A percentile compares a stretch with the other conserved stretches of the same genome.
Conservation (phyloP, 768 basidiomycete genomes). For the Tulasnella sp. region DNA sequence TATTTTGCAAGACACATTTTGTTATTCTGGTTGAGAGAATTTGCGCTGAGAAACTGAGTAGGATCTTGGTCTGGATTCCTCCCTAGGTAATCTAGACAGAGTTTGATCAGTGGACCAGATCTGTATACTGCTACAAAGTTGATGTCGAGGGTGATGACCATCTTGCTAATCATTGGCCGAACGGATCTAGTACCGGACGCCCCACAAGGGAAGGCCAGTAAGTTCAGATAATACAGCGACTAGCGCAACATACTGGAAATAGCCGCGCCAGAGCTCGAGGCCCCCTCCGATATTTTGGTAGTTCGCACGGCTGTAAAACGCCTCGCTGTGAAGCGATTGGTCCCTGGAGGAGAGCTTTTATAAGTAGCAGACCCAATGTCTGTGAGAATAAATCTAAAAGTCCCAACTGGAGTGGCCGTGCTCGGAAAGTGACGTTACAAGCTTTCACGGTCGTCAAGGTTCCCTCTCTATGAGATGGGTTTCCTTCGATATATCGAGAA, state of each 20-base stretch:
- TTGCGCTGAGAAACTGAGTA: slow-evolving; percentile 53
- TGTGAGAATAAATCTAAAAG: neutral
- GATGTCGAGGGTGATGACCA: slow-evolving; percentile 78
- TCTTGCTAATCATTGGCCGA: slow-evolving; percentile 63
- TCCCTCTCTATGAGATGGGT: slow-evolving; percentile 65
- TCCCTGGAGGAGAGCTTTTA: slow-evolving; percentile 39
- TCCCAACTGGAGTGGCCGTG: slow-evolving; percentile 61
- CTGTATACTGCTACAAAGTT: slow-evolving; percentile 70
- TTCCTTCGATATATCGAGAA: slow-evolving; percentile 56
- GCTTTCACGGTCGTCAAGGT: slow-evolving; percentile 58
- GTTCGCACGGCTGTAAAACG: slow-evolving; percentile 67
- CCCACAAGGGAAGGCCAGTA: neutral
- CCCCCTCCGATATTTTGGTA: slow-evolving; percentile 56
- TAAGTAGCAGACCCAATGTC: neutral
- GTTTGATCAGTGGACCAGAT: slow-evolving; percentile 58
- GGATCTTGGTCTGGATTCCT: neutral
- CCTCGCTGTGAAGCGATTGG: slow-evolving; percentile 71
- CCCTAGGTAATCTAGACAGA: slow-evolving; percentile 47
- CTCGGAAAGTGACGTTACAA: slow-evolving; percentile 72
- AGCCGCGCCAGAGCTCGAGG: slow-evolving; percentile 74
- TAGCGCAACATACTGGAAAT: slow-evolving; percentile 60
- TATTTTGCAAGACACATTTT: neutral
- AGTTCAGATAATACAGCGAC: neutral
- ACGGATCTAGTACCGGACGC: slow-evolving; percentile 49
- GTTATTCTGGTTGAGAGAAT: slow-evolving; percentile 38